Percentiles rank a stretch among this genome's conserved stretches.
These are phyloP conservation scores for Phialocephala sp. DNA, from an alignment of 2,329 filamentous ascomycete species.

Conservation along the genomic window DNA sequence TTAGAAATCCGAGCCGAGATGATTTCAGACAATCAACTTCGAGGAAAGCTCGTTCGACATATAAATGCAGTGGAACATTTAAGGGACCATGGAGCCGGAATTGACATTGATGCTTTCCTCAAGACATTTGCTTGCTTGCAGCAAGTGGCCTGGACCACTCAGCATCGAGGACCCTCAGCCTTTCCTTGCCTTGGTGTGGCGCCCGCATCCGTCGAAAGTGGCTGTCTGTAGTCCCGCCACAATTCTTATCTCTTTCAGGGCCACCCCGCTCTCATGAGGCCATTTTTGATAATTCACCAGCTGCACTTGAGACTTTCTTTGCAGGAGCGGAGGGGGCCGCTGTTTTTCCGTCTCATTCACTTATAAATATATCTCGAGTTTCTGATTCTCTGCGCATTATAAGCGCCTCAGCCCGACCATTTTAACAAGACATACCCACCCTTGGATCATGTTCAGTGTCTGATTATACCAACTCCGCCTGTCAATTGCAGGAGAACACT, in stretches of 20 bases:
- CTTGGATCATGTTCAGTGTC: conserved; percentile 7
- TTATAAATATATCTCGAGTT: conserved; percentile 8
- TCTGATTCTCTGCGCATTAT: neutral
- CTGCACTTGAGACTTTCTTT: neutral
- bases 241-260: conserved; percentile 17
- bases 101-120: neutral
- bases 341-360: neutral
- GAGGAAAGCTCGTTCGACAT: neutral
- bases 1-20: neutral
- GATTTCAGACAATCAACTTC: conserved; percentile 4
- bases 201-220: neutral
- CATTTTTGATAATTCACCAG: neutral
- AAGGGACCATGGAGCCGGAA: neutral
- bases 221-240: conserved; percentile 20
- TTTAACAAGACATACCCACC: neutral
- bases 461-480: conserved; percentile 4
- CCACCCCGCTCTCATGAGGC: conserved; percentile 20
- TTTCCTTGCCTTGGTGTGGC: conserved; percentile 12
- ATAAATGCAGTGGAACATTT: neutral
- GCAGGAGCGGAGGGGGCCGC: conserved; percentile 4
- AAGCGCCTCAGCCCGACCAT: neutral
- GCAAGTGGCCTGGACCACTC: neutral
- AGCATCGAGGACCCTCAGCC: conserved; percentile 8
- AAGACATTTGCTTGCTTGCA: conserved; percentile 1
- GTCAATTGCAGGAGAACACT: neutral